These are phyloP conservation scores for Boletus bicolor DNA, from an alignment of 768 basidiomycete genomes.

Conservation along the genomic window DNA sequence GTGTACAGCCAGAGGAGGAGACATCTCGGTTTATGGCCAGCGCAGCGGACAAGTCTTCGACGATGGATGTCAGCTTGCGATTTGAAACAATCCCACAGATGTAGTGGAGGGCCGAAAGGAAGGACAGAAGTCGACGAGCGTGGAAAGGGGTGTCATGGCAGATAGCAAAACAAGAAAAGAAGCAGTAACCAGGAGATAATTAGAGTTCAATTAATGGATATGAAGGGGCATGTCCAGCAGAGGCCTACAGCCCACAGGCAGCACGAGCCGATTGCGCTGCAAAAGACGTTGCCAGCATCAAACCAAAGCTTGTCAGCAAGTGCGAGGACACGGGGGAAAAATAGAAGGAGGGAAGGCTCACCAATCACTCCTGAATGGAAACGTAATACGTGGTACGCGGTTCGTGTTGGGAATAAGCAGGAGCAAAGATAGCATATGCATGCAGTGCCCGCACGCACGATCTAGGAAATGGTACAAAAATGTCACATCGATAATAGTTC, in stretches of 20 bases:
- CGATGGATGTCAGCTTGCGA: not conserved
- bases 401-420: slow-evolving; percentile 17
- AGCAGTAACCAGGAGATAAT: not conserved
- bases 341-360: slow-evolving; percentile 15
- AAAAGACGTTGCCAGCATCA: slow-evolving; percentile 7
- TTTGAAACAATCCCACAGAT: slow-evolving; percentile 8
- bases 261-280: slow-evolving; percentile 2
- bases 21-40: not conserved
- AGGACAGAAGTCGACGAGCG: slow-evolving; percentile 5
- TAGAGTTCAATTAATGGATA: slow-evolving; percentile 29
- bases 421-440: slow-evolving; percentile 23
- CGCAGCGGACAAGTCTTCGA: not conserved
- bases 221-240: slow-evolving; percentile 18
- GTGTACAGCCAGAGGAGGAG: not conserved
- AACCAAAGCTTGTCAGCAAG: slow-evolving; percentile 19
- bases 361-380: slow-evolving; percentile 13
- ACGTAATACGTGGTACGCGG: slow-evolving; percentile 20
- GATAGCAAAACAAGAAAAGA: slow-evolving; percentile 4
- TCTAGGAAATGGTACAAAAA: slow-evolving; percentile 12
- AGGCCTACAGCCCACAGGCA: not conserved
- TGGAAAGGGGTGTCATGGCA: not conserved
- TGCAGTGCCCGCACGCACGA: slow-evolving; percentile 19
- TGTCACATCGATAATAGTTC: slow-evolving; percentile 12
- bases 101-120: not conserved
- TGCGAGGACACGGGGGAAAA: not conserved